Conservation (phyloP, 2,329 filamentous ascomycete species). For the Tolypocladium cylindrosporum region DNA sequence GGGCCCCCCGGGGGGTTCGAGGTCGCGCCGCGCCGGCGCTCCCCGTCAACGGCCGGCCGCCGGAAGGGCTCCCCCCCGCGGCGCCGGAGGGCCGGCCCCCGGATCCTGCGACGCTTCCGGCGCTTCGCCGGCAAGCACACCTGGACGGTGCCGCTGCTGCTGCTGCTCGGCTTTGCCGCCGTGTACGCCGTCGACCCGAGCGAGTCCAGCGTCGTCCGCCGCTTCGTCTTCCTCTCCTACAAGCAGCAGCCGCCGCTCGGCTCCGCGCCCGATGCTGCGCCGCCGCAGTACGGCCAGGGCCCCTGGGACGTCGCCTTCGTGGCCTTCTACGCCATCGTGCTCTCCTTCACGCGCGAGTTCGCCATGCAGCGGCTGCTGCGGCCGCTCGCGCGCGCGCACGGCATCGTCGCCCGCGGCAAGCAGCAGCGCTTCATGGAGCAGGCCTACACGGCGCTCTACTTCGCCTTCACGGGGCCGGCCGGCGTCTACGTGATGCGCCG, state of each 20-base stretch:
- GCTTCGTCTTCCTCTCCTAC: constrained; percentile 87
- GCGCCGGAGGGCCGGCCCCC: constrained; percentile 16
- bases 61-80: constrained; percentile 33
- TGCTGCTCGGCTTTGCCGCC: constrained; percentile 52
- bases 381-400: constrained; percentile 60
- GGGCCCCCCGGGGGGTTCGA: constrained; percentile 36
- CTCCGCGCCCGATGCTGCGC: constrained; percentile 15
- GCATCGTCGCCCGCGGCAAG: constrained; percentile 62
- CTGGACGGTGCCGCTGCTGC: constrained; percentile 55
- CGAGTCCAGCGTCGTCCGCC: constrained; percentile 66
- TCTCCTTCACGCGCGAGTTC: constrained; percentile 91
- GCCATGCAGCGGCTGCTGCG: constrained; percentile 84
- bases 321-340: constrained; percentile 76
- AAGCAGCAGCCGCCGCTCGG: constrained; percentile 42
- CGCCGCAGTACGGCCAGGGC: constrained; percentile 79
- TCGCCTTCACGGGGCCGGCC: constrained; percentile 68
- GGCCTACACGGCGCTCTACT: constrained; percentile 88
- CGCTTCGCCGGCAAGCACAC: constrained; percentile 45
- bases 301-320: constrained; percentile 78
- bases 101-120: neutral
- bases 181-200: constrained; percentile 69
- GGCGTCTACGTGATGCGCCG: constrained; percentile 85
- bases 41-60: constrained; percentile 35
- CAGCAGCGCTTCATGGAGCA: constrained; percentile 94
- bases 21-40: constrained; percentile 16